These are phyloP conservation scores for Apiospora phragmitis DNA, from an alignment of 2,329 filamentous ascomycete genomes.

Conservation along the genomic window DNA sequence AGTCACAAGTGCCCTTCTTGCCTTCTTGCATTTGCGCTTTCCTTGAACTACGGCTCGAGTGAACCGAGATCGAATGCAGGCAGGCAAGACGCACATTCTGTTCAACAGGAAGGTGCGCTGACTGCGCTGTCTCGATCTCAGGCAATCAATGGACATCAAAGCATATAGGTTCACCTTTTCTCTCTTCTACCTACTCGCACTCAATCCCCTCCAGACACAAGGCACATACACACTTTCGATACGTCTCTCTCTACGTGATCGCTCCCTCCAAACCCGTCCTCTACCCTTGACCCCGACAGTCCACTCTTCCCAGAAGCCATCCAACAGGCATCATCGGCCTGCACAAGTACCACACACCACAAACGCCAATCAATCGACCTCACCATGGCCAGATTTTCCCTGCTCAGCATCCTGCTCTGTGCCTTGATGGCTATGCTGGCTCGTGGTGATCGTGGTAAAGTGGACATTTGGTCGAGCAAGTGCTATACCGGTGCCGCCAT, in stretches of 20 bases:
- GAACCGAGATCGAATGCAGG: not conserved
- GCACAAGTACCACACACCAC: not conserved
- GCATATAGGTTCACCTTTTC: not conserved
- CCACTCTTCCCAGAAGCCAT: not conserved
- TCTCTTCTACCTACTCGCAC: not conserved
- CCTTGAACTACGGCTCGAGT: not conserved
- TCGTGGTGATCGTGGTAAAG: not conserved
- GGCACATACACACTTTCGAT: not conserved
- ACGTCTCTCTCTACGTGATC: not conserved
- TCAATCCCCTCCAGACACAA: not conserved
- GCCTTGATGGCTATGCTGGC: not conserved
- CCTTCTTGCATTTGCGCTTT: not conserved
- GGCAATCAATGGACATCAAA: not conserved
- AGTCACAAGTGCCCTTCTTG: not conserved
- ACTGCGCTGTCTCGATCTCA: not conserved
- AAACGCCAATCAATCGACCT: not conserved
- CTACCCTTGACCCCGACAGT: not conserved
- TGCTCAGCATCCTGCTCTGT: not conserved
- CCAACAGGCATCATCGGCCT: not conserved
- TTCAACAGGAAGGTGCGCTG: not conserved
- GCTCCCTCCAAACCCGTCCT: not conserved
- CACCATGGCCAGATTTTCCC: not conserved
- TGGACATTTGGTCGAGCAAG: not conserved
- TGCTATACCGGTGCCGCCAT: not conserved
- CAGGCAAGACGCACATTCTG: not conserved